Evolutionary conservation across 208 protist genomes (phyloP), one percentile per base, ranked within the genome.

Genomic region (Acanthamoeba triangularis): DNA sequence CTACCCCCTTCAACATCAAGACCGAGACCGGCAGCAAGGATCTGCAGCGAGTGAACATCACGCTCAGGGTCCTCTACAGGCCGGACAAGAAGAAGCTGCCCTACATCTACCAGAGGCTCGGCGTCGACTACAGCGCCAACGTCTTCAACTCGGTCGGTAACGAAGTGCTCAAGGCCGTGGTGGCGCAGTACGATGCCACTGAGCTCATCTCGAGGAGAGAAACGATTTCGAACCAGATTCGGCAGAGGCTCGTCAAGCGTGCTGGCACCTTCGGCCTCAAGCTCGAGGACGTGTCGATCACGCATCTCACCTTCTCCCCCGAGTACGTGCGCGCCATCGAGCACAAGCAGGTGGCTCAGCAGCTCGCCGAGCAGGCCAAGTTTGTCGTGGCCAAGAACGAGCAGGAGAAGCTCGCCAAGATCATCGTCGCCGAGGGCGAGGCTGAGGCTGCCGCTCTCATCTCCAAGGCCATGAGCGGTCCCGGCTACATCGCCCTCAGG

Each of bases 11-110:
- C 90, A 94, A 82, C 90, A 94, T 94, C 44, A 54, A 52, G 49
- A 94, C 90, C 28, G 67, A 82, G 44, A 94, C 90, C 10, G 65
- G 65, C 11, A 84, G 65, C 65, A 94, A 94, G 35, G 99, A 99
- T 97, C 95, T 99, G 84, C 99, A 99, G 97, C 99, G 99, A 44
- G 99, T 99, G 11, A 99, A 99, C 97, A 98, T 99, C 96, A 98
- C 98, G 7, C 98, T 99, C 20, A 98, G 99, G 97, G 98, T 99
- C 44, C 98, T 99, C 30, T 99, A 98, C 96, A 98, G 99, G 69
- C 99, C 99, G 23, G 98, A 98, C 95, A 95, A 98, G 10, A 97
- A 98, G 54, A 96, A 98, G 80, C 98, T 99, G 44, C 98, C 98
- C 76, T 96, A 98, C 92, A 98, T 99, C 74, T 99, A 99, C 96